Conservation (phyloP, 2,329 filamentous ascomycete genomes). For the Nigrospora oryzae region DNA sequence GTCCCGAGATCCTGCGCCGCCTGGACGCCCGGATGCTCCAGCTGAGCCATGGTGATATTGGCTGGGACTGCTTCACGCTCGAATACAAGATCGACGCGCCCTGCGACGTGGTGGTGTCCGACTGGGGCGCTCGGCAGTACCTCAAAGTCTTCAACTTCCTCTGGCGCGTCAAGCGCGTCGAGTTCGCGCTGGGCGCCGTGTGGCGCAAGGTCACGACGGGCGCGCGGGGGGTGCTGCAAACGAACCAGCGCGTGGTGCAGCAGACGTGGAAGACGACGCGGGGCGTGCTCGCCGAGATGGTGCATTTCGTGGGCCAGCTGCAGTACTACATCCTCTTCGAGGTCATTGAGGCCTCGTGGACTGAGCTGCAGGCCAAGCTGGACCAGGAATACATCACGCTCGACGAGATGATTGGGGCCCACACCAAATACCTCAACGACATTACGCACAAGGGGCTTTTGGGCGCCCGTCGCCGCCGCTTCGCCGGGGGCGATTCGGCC, state of each 20-base stretch:
- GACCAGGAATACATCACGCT: slow-evolving; percentile 81
- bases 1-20: slow-evolving; percentile 79
- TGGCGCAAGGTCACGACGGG: slow-evolving; percentile 97
- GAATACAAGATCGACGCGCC: slow-evolving; percentile 98
- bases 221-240: slow-evolving; percentile 79
- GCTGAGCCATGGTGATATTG: slow-evolving; percentile 90
- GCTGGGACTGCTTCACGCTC: slow-evolving; percentile 97
- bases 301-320: slow-evolving; percentile 93
- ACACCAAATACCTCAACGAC: slow-evolving; percentile 81
- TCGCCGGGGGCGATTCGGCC: slow-evolving; percentile 35
- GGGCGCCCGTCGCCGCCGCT: slow-evolving; percentile 54
- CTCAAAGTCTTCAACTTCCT: slow-evolving; percentile 99
- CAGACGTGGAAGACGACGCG: slow-evolving; percentile 85
- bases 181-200: slow-evolving; percentile 82
- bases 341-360: slow-evolving; percentile 95
- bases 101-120: slow-evolving; percentile 92
- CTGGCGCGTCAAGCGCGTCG: slow-evolving; percentile 95
- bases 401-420: slow-evolving; percentile 89
- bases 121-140: slow-evolving; percentile 92
- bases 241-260: slow-evolving; percentile 57
- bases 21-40: slow-evolving; percentile 98
- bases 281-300: slow-evolving; percentile 91
- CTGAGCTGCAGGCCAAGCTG: slow-evolving; percentile 75
- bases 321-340: slow-evolving; percentile 99
- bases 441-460: slow-evolving; percentile 96